Conservation (phyloP, 192 early-diverging fungal species). For the Coemansia guatemalensis region DNA sequence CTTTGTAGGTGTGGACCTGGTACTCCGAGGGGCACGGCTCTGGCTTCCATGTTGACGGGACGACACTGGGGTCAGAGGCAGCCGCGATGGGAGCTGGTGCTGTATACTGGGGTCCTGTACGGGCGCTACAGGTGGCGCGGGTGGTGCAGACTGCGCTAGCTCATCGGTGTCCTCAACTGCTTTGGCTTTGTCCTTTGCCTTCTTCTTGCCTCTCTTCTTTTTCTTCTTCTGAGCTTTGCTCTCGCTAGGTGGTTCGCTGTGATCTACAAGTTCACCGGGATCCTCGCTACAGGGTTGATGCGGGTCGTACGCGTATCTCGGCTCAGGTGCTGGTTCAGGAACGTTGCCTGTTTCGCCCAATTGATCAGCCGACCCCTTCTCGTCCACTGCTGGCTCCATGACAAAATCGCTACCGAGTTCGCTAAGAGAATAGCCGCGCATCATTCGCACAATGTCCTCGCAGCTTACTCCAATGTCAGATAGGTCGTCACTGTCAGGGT, state of each 20-base stretch:
- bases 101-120: not conserved
- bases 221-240: conserved; percentile 19
- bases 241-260: conserved; percentile 1
- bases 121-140: not conserved
- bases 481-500: conserved; percentile 4
- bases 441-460: conserved; percentile 13
- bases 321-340: not conserved
- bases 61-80: not conserved
- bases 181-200: conserved; percentile 22
- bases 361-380: not conserved
- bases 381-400: not conserved
- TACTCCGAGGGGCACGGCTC: not conserved
- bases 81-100: not conserved
- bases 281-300: not conserved
- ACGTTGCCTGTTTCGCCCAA: not conserved
- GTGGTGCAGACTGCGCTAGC: not conserved
- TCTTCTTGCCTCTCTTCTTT: conserved; percentile 26
- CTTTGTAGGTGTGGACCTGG: no score
- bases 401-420: conserved; percentile 5
- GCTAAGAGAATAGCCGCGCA: conserved; percentile 14
- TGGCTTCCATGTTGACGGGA: not conserved
- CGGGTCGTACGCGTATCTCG: not conserved
- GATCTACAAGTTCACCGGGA: not conserved
- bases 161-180: not conserved
- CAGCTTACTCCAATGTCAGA: conserved; percentile 6